These are phyloP conservation scores for Circinella umbellata DNA, from an alignment of 371 early-diverging fungal species.

Conservation along the genomic window DNA sequence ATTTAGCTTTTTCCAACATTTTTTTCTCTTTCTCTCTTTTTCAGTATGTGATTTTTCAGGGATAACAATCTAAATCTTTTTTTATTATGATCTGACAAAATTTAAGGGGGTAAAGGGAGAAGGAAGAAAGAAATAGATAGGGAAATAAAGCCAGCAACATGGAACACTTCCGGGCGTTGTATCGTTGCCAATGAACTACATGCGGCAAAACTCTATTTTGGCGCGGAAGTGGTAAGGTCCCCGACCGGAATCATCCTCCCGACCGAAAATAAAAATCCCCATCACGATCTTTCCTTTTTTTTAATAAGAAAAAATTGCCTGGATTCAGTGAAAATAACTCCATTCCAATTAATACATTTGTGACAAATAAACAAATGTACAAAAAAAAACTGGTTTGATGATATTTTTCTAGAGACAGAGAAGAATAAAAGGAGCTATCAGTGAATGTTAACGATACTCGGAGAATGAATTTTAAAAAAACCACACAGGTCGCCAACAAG, in stretches of 20 bases:
- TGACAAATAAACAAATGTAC: slow-evolving; percentile 11
- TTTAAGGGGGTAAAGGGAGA: too few species aligned
- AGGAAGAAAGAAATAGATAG: too few species aligned
- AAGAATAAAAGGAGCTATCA: too few species aligned
- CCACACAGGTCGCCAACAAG: not conserved
- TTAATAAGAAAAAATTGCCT: not conserved
- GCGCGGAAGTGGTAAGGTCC: slow-evolving; percentile 16
- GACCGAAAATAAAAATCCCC: not conserved
- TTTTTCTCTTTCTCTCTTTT: too few species aligned
- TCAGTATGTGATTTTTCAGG: too few species aligned
- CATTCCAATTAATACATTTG: not conserved
- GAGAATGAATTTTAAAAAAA: too few species aligned
- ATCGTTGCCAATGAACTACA: slow-evolving; percentile 15
- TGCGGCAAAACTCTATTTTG: slow-evolving; percentile 28
- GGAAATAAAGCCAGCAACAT: not conserved
- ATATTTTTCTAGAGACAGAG: too few species aligned
- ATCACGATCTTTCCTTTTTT: not conserved
- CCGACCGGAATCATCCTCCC: slow-evolving; percentile 13
- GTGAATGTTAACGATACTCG: too few species aligned
- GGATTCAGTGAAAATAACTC: too few species aligned
- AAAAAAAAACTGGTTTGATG: not conserved
- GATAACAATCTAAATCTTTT: too few species aligned
- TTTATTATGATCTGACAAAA: not conserved
- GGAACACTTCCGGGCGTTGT: slow-evolving; percentile 6
- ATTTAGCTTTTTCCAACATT: too few species aligned